Base-by-base conservation (phyloP, 164 flowering plant species). In the Chloranthus sessilifolius region DNA sequence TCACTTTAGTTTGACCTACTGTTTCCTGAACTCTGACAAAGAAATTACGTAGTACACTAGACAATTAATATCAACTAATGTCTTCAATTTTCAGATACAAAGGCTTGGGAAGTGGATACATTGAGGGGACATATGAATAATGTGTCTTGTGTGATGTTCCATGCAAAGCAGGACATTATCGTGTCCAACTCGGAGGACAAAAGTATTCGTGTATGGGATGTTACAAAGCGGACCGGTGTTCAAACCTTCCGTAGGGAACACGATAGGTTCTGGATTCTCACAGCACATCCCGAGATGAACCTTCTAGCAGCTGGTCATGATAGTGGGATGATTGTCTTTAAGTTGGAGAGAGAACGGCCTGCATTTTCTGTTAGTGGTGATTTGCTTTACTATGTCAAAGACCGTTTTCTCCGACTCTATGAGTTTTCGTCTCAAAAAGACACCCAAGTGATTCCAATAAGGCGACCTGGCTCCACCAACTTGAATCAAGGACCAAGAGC, bases 21-120 rank as follows among this genome's bases (percentile, higher is more conserved):
- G 38, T 34, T 10, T 34, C n/a, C 3, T 34, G 10, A 15, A 10
- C n/a, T 34, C 38, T 15, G 10, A 9, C n/a, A 10, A 11, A 10
- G 10, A 34, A 11, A 3, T 10, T 10, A 11, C n/a, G 38, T 34
- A 34, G 10, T 34, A 34, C n/a, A 10, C n/a, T 15, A 34, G 10
- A 10, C 38, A 34, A 11, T 34, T 34, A 11, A 6, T 33, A 33
- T 33, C 33, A 36, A 29, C 9, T 47, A 30, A 56, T 35, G 25
- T 21, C 34, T 27, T 59, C 27, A 15, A 5, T 31, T 25, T 52
- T 22, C 66, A 75, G 80, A 75, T 64, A 72, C 77, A 11, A 75
- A 73, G 67, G 77, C 77, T 16, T 75, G 80, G 77, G 80, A 73
- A 61, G 78, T 76, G n/a, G 75, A 73, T 60, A 70, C 78, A 23